A percentile compares a stretch with the other conserved stretches of the same genome.
Evolutionary conservation across 176 grass and related monocot species (phyloP).

Genomic region (Alloteropsis semialata): DNA sequence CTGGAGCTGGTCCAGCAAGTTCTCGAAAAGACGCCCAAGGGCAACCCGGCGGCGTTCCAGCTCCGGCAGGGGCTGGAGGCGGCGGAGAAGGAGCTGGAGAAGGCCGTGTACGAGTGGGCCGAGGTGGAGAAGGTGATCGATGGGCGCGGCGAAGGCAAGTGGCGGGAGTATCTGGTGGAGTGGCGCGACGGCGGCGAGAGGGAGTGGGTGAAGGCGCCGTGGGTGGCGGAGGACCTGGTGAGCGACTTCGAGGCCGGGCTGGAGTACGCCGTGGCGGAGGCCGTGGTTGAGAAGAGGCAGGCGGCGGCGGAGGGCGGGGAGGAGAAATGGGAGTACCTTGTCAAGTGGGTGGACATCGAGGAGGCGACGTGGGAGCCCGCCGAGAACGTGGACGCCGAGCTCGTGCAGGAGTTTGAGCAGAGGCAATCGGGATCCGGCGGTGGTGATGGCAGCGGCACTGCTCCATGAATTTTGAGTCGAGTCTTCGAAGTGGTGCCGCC

Average conservation of each 20-base stretch:
- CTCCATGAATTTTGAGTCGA: neutral
- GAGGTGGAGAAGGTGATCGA: slow-evolving; percentile 87
- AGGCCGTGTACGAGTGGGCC: slow-evolving; percentile 92
- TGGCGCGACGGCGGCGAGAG: slow-evolving; percentile 86
- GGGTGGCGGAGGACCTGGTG: slow-evolving; percentile 79
- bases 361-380: slow-evolving; percentile 92
- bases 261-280: slow-evolving; percentile 90
- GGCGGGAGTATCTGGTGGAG: slow-evolving; percentile 85
- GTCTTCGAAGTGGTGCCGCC: neutral
- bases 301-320: slow-evolving; percentile 38
- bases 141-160: slow-evolving; percentile 68
- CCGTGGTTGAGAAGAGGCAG: slow-evolving; percentile 43
- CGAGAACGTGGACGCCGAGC: slow-evolving; percentile 80
- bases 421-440: neutral
- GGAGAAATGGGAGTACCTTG: slow-evolving; percentile 75
- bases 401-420: slow-evolving; percentile 76
- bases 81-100: slow-evolving; percentile 72
- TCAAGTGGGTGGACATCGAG: slow-evolving; percentile 85
- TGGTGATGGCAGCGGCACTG: neutral
- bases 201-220: slow-evolving; percentile 85
- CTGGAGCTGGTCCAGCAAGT: slow-evolving; percentile 72
- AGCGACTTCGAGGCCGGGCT: slow-evolving; percentile 77
- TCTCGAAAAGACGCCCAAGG: slow-evolving; percentile 60
- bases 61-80: slow-evolving; percentile 69
- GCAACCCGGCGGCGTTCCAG: slow-evolving; percentile 64